A percentile compares a stretch with the other conserved stretches of the same genome.
phyloP scores from a whole-genome alignment of 73 alveolate genomes.

The Loxodes magnus region DNA sequence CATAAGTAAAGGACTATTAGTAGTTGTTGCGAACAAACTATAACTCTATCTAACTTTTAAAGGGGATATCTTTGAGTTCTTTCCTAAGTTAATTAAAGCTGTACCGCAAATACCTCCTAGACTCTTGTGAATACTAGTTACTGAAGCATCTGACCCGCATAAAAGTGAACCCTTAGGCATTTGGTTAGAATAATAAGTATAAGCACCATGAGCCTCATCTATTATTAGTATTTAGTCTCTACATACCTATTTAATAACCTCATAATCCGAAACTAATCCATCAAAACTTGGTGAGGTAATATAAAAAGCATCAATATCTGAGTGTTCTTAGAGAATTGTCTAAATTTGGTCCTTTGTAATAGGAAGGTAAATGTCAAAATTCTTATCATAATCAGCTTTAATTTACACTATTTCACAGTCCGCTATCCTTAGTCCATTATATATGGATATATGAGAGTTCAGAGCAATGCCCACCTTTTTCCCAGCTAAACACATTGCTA shows the following conservation, averaged over 20 bases:
- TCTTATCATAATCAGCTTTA: slow-evolving; percentile 9
- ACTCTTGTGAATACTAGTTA: not conserved
- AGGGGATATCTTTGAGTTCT: not conserved
- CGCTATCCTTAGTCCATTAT: slow-evolving; percentile 14
- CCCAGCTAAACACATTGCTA: slow-evolving; percentile 7
- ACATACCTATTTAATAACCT: slow-evolving; percentile 1
- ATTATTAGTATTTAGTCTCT: slow-evolving; percentile 7
- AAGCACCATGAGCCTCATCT: slow-evolving; percentile 25
- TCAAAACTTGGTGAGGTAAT: slow-evolving; percentile 12
- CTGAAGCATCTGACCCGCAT: slow-evolving; percentile 14
- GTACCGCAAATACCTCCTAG: slow-evolving; percentile 13
- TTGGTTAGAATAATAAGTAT: slow-evolving; percentile 2
- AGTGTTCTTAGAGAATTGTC: slow-evolving; percentile 3
- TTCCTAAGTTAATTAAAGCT: slow-evolving; percentile 11
- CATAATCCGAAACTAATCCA: slow-evolving; percentile 1
- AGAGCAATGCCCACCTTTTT: slow-evolving; percentile 9
- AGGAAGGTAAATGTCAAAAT: slow-evolving; percentile 13
- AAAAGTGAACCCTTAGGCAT: slow-evolving; percentile 7
- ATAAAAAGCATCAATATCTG: slow-evolving; percentile 14
- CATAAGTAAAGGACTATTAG: slow-evolving; percentile 4
- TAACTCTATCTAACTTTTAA: not conserved
- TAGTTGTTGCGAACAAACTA: not conserved
- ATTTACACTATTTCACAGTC: not conserved
- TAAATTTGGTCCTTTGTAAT: not conserved
- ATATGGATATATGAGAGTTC: slow-evolving; percentile 9